Base-by-base conservation (phyloP, 2,329 filamentous ascomycete genomes). In the Cryphonectria naterciae region DNA sequence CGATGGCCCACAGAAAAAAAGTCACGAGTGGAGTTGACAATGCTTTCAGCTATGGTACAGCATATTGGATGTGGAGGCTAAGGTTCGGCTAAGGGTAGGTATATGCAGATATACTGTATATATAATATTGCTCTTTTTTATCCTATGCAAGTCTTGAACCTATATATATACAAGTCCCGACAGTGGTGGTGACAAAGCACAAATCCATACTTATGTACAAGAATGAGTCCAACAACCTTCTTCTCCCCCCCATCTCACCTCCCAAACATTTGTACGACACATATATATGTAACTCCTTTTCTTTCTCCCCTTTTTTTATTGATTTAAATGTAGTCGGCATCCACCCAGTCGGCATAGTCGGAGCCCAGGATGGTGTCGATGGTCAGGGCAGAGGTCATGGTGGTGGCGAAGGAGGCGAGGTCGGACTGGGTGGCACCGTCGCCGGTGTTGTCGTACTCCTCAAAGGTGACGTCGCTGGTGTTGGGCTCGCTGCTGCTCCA, bases 391-490 rank as follows among this genome's bases (percentile, higher is more conserved):
- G 65, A 61, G 65, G 60, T 64, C 62, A 86, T 70, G 69, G 78
- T 82, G 52, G 77, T 81, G 1, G 82, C 77, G 74, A 87, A 88
- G 71, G 75, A 80, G 13, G 84, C 86, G 71, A 87, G 78, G 43
- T 65, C 4, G 80, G 84, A 0, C 86, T 85, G 54, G 77, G 76
- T 64, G 10, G 86, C 80, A 7, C 87, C 86, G 69, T 77, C 76
- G 1, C 87, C 87, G 10, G 80, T 83, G 75, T 89, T 89, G 28
- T 74, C 79, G 74, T 83, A 88, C 78, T 89, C 87, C 22, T 78
- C 81, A 68, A 85, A 88, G 74, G 85, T 86, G 75, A 88, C 79
- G 72, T 87, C 86, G 78, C 86, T 87, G 25, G 87, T 80, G 32
- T 17, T 32, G 56, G 71, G 8, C 15, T 65, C 64, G 52, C 63